Evolutionary conservation across 345 rosid species (phyloP), one percentile per base, ranked within the genome.

Genomic region (Melaleuca alternifolia): DNA sequence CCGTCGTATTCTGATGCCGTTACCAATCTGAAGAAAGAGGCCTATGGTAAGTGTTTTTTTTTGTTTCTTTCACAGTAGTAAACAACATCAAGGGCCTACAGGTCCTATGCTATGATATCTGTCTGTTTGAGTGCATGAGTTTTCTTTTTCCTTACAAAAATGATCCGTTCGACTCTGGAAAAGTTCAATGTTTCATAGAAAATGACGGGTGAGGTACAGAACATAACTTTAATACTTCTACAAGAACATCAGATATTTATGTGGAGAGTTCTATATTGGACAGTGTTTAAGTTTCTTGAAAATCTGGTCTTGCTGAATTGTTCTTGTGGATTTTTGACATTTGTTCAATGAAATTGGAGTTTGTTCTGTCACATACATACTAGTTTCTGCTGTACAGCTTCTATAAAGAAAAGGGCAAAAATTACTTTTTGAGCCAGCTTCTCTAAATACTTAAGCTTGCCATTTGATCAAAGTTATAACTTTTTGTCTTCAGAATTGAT

Each of bases 21-120:
- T 89, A 88, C 87, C 90, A 84, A 87, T 87, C 65, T 90, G 87
- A 89, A 97, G 99, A 97, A 93, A 95, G 99, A 96, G 92, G 86
- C 91, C 59, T 96, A 89, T 89, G 99, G 99, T 97, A 92, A 89
- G 97, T 90, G 84, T 61, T 87, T 81, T 85, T n/a, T 84, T 87
- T 89, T 59, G 56, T 50, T 51, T 53, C 79, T 57, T 37, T 28
- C 0, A 23, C 76, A 30, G 50, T 52, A 4, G 56, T 83, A 52
- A 57, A 86, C 51, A 26, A 50, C 30, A 24, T 82, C 28, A 50
- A 46, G 21, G 46, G 53, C 79, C 54, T 86, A n/a, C 59, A 82
- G 21, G 50, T 41, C 4, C 54, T 59, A 81, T 54, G 57, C 53
- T 21, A 26, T 61, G 52, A 30, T 51, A n/a, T 85, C 59, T 62